Evolutionary conservation across 192 early-diverging fungal species (phyloP).

Genomic region (Linderina pennispora): DNA sequence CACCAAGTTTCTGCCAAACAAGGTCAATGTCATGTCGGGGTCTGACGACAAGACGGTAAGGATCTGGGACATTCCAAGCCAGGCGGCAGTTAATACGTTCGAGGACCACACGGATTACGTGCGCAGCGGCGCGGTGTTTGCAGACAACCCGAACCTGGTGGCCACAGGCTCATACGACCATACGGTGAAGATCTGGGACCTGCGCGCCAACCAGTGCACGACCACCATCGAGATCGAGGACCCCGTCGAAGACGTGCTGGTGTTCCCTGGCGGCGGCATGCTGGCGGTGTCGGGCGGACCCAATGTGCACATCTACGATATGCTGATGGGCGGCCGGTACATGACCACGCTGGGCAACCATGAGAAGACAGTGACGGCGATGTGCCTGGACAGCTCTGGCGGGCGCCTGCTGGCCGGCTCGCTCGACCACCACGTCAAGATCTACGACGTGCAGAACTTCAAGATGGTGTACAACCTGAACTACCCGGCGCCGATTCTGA

Average conservation of each 20-base stretch:
- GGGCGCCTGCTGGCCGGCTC: constrained; percentile 81
- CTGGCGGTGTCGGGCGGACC: constrained; percentile 66
- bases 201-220: constrained; percentile 63
- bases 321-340: constrained; percentile 71
- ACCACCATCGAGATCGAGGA: constrained; percentile 74
- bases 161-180: constrained; percentile 93
- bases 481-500: constrained; percentile 87
- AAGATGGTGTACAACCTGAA: constrained; percentile 81
- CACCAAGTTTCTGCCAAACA: constrained; percentile 72
- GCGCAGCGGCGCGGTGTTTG: constrained; percentile 63
- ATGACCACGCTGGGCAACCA: constrained; percentile 80
- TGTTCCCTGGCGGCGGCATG: constrained; percentile 77
- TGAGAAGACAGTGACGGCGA: constrained; percentile 91
- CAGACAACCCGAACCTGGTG: constrained; percentile 75
- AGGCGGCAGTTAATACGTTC: constrained; percentile 62
- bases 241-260: constrained; percentile 85
- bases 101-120: constrained; percentile 90
- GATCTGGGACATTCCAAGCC: constrained; percentile 91
- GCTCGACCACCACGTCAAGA: constrained; percentile 94
- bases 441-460: constrained; percentile 83
- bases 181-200: constrained; percentile 89
- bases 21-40: constrained; percentile 75
- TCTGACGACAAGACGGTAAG: constrained; percentile 90
- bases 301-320: constrained; percentile 82
- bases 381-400: constrained; percentile 74